Evolutionary conservation across 169 alveolate species (phyloP).

Genomic region (Cryptosporidium ubiquitum): DNA sequence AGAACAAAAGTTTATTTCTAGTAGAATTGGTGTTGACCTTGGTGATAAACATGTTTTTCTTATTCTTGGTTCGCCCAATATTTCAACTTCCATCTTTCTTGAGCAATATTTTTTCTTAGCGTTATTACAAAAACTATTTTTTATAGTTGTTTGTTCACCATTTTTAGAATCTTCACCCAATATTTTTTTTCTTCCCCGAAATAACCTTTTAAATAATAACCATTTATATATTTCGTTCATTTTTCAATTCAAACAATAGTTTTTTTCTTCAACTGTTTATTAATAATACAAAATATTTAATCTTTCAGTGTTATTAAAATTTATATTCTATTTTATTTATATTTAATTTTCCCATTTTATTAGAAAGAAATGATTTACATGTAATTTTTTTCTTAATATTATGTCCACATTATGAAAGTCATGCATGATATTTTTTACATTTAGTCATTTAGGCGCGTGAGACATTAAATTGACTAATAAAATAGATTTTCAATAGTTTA

Average conservation of each 20-base stretch:
- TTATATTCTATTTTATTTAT: background rate
- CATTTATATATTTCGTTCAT: constrained; percentile 6
- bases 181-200: background rate
- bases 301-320: background rate
- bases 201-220: background rate
- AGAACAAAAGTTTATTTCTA: constrained; percentile 22
- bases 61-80: constrained; percentile 56
- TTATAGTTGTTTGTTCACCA: background rate
- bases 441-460: constrained; percentile 7
- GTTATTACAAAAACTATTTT: background rate
- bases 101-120: background rate
- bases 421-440: background rate
- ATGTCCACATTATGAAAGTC: background rate
- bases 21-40: constrained; percentile 62
- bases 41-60: constrained; percentile 29
- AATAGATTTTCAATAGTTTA: no score
- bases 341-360: background rate
- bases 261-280: background rate
- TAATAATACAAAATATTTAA: background rate
- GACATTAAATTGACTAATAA: background rate
- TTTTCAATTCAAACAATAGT: background rate
- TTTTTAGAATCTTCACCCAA: background rate
- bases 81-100: constrained; percentile 21
- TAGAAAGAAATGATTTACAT: background rate
- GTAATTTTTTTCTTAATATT: background rate